Evolutionary conservation across 148 eudicot genomes (phyloP).

Genomic region (Linanthus parryae): DNA sequence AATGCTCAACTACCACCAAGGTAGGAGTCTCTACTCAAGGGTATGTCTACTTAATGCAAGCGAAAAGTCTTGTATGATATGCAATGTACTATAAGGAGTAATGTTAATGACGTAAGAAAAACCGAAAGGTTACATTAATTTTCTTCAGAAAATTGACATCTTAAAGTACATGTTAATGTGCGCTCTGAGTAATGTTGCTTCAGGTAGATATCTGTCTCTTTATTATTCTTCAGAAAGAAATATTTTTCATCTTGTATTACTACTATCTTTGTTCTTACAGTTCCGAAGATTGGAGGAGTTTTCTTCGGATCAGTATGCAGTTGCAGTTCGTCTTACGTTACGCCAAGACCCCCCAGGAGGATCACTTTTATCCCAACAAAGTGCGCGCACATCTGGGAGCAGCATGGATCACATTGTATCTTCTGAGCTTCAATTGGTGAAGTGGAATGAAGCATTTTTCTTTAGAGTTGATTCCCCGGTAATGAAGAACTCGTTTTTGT

Average conservation of each 20-base stretch:
- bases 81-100: no score
- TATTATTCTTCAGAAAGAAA: background rate
- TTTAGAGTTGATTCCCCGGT: slow-evolving; percentile 79
- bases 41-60: no score
- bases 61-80: no score
- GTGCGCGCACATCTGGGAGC: slow-evolving; percentile 78
- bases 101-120: no score
- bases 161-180: no score
- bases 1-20: no score
- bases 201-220: background rate
- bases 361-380: slow-evolving; percentile 50
- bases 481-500: no score
- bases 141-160: no score
- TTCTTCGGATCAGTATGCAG: slow-evolving; percentile 64
- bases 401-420: slow-evolving; percentile 35
- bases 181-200: no score
- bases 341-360: slow-evolving; percentile 35
- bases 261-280: slow-evolving; percentile 28
- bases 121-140: no score
- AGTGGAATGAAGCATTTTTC: slow-evolving; percentile 91
- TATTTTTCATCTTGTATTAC: slow-evolving; percentile 2
- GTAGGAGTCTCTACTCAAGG: no score
- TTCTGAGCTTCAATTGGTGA: slow-evolving; percentile 51
- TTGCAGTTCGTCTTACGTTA: slow-evolving; percentile 48
- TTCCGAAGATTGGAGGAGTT: slow-evolving; percentile 51